Percentiles rank a stretch among this genome's conserved stretches.
phyloP scores from a whole-genome alignment of 2,329 filamentous ascomycete species.

The Leptographium flavum region DNA sequence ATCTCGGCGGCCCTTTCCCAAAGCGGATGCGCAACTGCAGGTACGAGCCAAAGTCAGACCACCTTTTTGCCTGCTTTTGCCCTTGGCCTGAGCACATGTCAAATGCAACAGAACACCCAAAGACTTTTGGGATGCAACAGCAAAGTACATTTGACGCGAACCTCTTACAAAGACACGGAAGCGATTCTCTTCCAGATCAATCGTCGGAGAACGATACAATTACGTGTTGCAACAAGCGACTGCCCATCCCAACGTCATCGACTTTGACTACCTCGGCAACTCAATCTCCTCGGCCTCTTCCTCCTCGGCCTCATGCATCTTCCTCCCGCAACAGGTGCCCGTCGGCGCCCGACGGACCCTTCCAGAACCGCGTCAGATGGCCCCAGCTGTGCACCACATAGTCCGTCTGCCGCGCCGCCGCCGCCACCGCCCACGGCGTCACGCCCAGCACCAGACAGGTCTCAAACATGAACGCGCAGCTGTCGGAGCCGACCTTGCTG shows the following conservation, averaged over 20 bases:
- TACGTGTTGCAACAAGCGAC: no score
- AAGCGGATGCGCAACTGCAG: not conserved
- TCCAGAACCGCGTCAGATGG: conserved; percentile 17
- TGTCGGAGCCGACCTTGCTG: conserved; percentile 42
- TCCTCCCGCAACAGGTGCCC: conserved; percentile 4
- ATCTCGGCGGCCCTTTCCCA: no score
- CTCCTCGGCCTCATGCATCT: not conserved
- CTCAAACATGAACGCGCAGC: conserved; percentile 57
- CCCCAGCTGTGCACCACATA: conserved; percentile 78
- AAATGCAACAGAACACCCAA: no score
- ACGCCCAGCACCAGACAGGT: conserved; percentile 57
- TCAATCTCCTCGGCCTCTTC: not conserved
- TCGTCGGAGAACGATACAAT: no score
- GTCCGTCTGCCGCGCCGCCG: conserved; percentile 38
- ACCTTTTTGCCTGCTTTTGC: not conserved
- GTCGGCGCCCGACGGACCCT: conserved; percentile 3
- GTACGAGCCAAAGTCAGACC: not conserved
- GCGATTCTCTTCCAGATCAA: no score
- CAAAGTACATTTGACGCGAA: no score
- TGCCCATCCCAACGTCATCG: no score
- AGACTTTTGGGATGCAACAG: no score
- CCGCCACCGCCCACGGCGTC: conserved; percentile 51
- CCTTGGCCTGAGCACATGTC: no score
- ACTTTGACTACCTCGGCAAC: not conserved
- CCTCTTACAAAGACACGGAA: no score